Evolutionary conservation across 306 rosid genomes (phyloP).

Genomic region (Medicago lupulina): DNA sequence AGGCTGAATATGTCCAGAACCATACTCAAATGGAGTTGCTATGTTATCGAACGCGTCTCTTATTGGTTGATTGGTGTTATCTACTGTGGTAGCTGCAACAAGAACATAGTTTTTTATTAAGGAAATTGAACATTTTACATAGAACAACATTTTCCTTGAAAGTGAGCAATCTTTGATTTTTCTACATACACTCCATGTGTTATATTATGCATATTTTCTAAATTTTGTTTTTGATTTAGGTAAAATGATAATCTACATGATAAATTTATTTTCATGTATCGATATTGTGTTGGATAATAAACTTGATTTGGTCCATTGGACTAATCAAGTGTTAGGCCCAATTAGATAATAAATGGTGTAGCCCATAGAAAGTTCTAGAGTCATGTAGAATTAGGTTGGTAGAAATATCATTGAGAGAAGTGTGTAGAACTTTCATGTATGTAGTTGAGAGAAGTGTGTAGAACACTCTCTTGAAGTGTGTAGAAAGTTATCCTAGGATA

Average conservation of each 20-base stretch:
- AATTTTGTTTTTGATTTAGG: background rate
- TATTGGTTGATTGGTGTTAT: slow-evolving; percentile 44
- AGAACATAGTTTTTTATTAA: background rate
- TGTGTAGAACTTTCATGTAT: too few species aligned
- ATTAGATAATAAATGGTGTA: too few species aligned
- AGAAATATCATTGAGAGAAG: too few species aligned
- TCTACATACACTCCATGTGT: background rate
- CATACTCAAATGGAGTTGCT: slow-evolving; percentile 68
- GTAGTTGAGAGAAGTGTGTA: too few species aligned
- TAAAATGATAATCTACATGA: background rate
- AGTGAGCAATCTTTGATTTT: background rate
- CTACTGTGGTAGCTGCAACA: slow-evolving; percentile 53
- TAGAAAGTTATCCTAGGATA: too few species aligned
- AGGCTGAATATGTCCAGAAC: slow-evolving; percentile 67
- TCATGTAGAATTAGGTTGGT: too few species aligned
- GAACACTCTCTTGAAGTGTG: too few species aligned
- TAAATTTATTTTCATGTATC: background rate
- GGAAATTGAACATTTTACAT: too few species aligned
- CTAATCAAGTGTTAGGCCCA: too few species aligned
- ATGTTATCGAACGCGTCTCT: slow-evolving; percentile 28
- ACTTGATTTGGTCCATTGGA: too few species aligned
- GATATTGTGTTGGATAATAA: too few species aligned
- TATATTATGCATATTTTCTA: background rate
- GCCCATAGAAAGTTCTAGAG: too few species aligned
- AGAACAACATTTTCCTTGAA: background rate